phyloP scores from a whole-genome alignment of 441 rosid genomes.

The Flueggea neowawraea region DNA sequence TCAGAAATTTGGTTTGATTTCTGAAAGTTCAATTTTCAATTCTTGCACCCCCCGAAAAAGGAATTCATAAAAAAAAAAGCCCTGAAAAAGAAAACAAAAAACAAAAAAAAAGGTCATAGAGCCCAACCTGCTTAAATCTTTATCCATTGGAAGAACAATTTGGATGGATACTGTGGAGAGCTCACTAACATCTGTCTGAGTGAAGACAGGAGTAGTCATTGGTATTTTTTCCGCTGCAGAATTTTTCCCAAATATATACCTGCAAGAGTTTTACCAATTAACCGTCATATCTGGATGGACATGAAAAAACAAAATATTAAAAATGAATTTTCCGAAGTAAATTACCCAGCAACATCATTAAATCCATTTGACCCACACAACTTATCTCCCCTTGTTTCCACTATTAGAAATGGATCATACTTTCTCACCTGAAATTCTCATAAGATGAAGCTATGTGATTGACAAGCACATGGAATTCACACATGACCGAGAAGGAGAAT shows the following conservation, averaged over 20 bases:
- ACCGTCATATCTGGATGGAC: background rate
- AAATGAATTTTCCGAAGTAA: conserved; percentile 1
- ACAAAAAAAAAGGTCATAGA: too few species aligned
- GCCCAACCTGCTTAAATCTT: conserved; percentile 57
- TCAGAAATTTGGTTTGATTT: background rate
- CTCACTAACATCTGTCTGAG: conserved; percentile 57
- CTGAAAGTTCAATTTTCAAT: background rate
- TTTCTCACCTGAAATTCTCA: conserved; percentile 50
- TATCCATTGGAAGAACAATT: conserved; percentile 68
- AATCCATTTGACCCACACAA: conserved; percentile 73
- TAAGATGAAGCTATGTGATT: background rate
- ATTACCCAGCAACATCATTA: conserved; percentile 72
- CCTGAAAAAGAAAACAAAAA: background rate
- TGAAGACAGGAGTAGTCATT: conserved; percentile 86
- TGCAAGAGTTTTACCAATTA: conserved; percentile 20
- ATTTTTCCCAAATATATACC: conserved; percentile 86
- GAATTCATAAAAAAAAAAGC: too few species aligned
- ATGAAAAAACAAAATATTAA: background rate
- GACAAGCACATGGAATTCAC: background rate
- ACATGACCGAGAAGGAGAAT: too few species aligned
- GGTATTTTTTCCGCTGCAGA: conserved; percentile 61
- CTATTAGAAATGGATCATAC: conserved; percentile 63
- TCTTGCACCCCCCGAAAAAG: background rate
- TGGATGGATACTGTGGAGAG: conserved; percentile 59
- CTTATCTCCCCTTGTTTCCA: conserved; percentile 74